Base-by-base conservation (phyloP, 176 grass and related monocot genomes). In the Musa troglodytarum region DNA sequence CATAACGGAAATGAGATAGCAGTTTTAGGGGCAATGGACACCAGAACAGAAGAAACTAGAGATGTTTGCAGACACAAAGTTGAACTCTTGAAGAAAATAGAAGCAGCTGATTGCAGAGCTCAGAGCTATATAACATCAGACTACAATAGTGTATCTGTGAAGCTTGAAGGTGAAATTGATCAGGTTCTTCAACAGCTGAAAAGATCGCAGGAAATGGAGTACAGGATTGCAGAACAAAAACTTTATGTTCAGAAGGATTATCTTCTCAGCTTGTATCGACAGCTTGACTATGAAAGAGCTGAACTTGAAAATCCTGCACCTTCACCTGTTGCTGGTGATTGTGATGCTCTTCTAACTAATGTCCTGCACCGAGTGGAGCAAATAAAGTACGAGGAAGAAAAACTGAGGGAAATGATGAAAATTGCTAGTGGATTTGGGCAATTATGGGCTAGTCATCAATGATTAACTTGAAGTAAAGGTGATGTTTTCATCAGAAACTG, bases 191-290 rank as follows among this genome's bases (percentile, higher is more conserved):
- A 76, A 78, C 76, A 86, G 82, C 78, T 99, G 74, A 94, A 86
- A 79, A 82, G 53, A 83, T 89, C 81, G 19, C 90, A 99, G 59
- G 78, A 96, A 73, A 67, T 63, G 67, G 88, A 94, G 72, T 82
- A 78, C 63, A 94, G 10, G 63, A 55, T 87, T 75, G 86, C 85
- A 74, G 90, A 99, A 72, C 76, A 99, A 81, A 94, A 79, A 82
- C 84, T 99, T 78, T 86, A 84, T 79, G 61, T 80, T 67, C 82
- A 94, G 62, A 94, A 91, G 79, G 90, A 99, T 80, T 81, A 54
- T 28, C 78, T 96, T 62, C 85, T 96, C 61, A 76, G 89, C 65
- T 81, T 85, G 53, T 86, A 96, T 75, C 82, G 80, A 51, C 74
- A 80, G 71, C 87, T 92, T 74, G 87, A 90, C 21, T 77, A 67